Base-by-base conservation (phyloP, 2,329 filamentous ascomycete species). In the Beauveria bassiana region DNA sequence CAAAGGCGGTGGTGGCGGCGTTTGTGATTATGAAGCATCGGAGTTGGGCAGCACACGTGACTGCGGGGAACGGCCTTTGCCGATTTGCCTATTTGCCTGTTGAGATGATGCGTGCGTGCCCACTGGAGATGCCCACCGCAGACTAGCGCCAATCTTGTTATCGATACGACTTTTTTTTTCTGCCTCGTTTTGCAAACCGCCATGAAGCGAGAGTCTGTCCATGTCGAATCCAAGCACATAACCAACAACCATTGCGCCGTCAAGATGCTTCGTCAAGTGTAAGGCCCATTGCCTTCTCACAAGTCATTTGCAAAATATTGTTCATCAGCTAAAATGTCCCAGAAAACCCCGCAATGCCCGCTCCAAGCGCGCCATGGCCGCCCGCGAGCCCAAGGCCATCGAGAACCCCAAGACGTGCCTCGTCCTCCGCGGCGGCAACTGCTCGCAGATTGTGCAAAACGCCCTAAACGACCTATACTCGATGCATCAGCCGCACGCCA, bases 361-460 rank as follows among this genome's bases (percentile, higher is more conserved):
- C 80, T 95, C 92, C 62, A 96, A 96, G 82, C 89, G 95, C 69
- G 93, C 91, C 66, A 87, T 98, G 72, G 95, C 96, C 74, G 93
- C 96, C 77, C 90, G 90, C 71, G 93, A 91, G 71, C 91, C 95
- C 62, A 96, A 97, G 75, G 80, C 86, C 67, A 79, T 89, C 75
- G 95, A 99, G 78, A 95, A 96, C 76, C 86, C 92, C 64, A 97
- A 96, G 78, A 90, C 84, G 38, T 90, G 90, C 63, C 87, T 99
- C 67, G 90, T 99, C 74, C 86, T 99, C 65, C 89, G 91, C 65
- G 93, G 93, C 70, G 91, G 90, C 57, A 89, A 86, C 73, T 93
- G 90, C 73, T 93, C 90, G 51, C 87, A 93, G 69, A 79, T 95
- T 54, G 81, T 92, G 62, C 87, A 96, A 76, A 88, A 93, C 68